Base-by-base conservation (phyloP, 2,329 filamentous ascomycete genomes). In the Ophiostoma sp. region DNA sequence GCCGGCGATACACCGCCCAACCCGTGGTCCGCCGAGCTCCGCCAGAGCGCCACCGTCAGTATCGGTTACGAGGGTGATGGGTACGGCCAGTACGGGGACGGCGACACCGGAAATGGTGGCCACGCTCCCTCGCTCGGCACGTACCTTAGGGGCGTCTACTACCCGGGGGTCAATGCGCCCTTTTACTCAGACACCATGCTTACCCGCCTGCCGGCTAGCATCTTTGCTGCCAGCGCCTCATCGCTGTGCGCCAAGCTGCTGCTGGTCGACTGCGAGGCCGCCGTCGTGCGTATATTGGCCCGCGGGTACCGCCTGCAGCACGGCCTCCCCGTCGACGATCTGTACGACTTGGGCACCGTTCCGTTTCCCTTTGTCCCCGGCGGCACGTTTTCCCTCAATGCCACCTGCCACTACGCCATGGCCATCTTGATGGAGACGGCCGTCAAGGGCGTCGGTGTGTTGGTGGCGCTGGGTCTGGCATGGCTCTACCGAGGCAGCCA, bases 11-110 rank as follows among this genome's bases (percentile, higher is more conserved):
- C 83, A 2, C 85, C 85, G 1, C 81, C 85, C 1, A 87, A 86
- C 17, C 78, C 87, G 1, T 90, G 88, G 88, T 88, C 86, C 3
- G 88, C 88, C 15, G 88, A 90, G 77, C 79, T 90, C 22, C 84
- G 88, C 0, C 87, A 87, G 2, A 89, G 85, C 74, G 71, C 77
- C 1, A 57, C 73, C 12, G 39, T 69, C 39, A 7, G 71, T 57
- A 69, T 69, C 1, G 74, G 22, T 28, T 63, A 69, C 55, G 69
- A 68, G 17, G 42, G 42, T 42, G 64, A 68, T 17, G 42, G 22
- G 17, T 48, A 33, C 9, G 64, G 39, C 42, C 25, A 17, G n/a
- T 73, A 50, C 28, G 71, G 31, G 2, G 70, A n/a, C 25, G 70
- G 55, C 42, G 8, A 12, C 9, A 48, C 7, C 9, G 45, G 36